A percentile compares a stretch with the other conserved stretches of the same genome.
These are phyloP conservation scores for Botryotinia globosa DNA, from an alignment of 2,329 filamentous ascomycete genomes.

Conservation along the genomic window DNA sequence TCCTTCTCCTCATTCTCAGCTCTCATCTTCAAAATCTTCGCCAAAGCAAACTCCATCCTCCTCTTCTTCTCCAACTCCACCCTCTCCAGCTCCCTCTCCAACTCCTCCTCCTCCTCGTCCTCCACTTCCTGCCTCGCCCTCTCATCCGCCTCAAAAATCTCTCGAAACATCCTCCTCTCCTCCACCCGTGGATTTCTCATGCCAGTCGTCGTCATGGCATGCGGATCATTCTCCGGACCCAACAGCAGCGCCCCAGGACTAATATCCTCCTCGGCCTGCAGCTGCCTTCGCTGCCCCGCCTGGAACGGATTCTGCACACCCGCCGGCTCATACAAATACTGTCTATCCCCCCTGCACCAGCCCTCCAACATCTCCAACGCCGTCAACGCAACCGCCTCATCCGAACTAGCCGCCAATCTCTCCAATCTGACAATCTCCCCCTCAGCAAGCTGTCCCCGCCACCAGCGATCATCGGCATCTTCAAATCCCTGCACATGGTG, in stretches of 20 bases:
- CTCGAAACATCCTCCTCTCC: neutral
- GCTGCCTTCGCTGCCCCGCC: fast-evolving
- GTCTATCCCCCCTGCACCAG: fast-evolving
- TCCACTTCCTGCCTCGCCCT: neutral
- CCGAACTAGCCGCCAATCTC: fast-evolving
- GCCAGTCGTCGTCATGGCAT: too few relatives aligned
- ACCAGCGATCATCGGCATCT: neutral
- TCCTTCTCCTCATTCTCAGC: neutral
- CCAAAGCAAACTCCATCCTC: neutral
- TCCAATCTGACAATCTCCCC: neutral
- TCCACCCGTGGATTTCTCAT: too few relatives aligned
- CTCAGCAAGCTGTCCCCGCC: neutral
- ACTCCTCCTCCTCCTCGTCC: neutral
- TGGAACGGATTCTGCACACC: neutral
- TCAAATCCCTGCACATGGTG: fast-evolving
- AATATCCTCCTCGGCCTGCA: neutral
- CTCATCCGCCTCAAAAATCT: too few relatives aligned
- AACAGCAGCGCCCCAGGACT: neutral
- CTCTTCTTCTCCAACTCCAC: neutral
- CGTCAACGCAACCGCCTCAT: fast-evolving
- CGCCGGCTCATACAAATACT: neutral
- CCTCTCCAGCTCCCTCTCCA: neutral
- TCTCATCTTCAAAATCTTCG: neutral
- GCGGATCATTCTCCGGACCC: too few relatives aligned
- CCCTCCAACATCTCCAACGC: neutral